phyloP scores from a whole-genome alignment of 495 filamentous ascomycete genomes.

The Penicillium bialowiezense region DNA sequence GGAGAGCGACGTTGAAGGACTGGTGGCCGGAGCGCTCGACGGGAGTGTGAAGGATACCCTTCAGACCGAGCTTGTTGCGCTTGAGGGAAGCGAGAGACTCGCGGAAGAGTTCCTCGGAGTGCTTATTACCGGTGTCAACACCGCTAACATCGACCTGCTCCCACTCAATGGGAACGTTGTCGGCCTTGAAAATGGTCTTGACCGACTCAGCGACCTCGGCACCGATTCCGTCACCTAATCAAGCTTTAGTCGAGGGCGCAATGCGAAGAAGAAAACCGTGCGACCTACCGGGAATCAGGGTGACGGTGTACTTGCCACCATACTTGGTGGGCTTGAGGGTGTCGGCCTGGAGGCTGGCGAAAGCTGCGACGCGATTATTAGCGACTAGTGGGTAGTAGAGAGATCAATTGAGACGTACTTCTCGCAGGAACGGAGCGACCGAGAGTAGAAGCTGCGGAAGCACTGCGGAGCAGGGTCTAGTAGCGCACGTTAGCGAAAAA shows the following conservation, averaged over 20 bases:
- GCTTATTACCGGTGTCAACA: conserved; percentile 79
- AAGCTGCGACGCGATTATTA: conserved; percentile 32
- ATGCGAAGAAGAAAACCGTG: conserved; percentile 2
- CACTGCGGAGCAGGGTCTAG: conserved; percentile 41
- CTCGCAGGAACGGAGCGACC: conserved; percentile 37
- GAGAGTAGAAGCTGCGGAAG: conserved; percentile 34
- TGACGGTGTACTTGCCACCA: conserved; percentile 98
- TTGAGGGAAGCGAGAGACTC: conserved; percentile 92
- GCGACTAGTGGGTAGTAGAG: background rate
- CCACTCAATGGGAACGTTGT: conserved; percentile 98
- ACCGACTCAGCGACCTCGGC: conserved; percentile 97
- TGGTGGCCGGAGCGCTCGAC: conserved; percentile 96
- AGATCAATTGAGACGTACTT: conserved; percentile 33
- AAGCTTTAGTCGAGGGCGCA: conserved; percentile 1
- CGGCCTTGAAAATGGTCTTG: conserved; percentile 98
- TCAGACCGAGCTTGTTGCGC: conserved; percentile 96
- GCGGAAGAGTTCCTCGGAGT: conserved; percentile 90
- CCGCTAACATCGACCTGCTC: conserved; percentile 97
- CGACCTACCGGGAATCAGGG: conserved; percentile 81
- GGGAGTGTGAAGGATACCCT: conserved; percentile 94
- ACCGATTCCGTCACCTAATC: conserved; percentile 87
- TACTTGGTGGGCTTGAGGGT: conserved; percentile 99
- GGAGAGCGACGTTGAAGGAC: conserved; percentile 98
- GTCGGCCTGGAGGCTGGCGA: conserved; percentile 79
- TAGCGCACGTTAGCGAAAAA: conserved; percentile 4